Base-by-base conservation (phyloP, 371 early-diverging fungal species). In the Gilbertella persicaria region DNA sequence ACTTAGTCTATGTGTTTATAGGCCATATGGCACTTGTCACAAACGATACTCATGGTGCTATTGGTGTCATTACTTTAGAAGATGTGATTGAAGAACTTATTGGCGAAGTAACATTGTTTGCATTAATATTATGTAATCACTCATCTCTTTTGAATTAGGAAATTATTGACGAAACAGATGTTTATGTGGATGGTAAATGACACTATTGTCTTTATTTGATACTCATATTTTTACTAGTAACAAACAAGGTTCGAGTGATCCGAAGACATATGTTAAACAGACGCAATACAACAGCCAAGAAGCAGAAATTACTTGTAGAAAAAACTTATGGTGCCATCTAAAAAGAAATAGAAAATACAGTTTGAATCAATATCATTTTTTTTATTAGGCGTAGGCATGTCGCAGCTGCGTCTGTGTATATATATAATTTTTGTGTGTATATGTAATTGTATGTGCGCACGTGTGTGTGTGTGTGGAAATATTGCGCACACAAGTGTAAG, bases 31-130 rank as follows among this genome's bases (percentile, higher is more conserved):
- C 89, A 0, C 66, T 88, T n/a, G 89, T 91, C 10, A 84, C 87
- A 0, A 78, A 79, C 13, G 75, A 84, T 45, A 58, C 64, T 44
- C 63, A 66, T 24, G 73, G 71, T 25, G 75, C 87, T 4, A 64
- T 97, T n/a, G 98, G 98, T 7, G 91, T 97, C 8, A 89, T 98
- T 40, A 98, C 98, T 0, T 71, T 97, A 26, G 98, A 98, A 63
- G 98, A 98, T 66, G 93, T 98, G 10, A 93, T 98, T 58, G 97
- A 98, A 69, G 97, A 96, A 72, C 71, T 97, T n/a, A 88, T 98
- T 65, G 91, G 91, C 13, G 88, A 88, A 55, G 82, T 79, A 70
- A 68, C 29, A 9, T 10, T 43, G 5, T 30, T 13, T 35, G 6
- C 20, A 39, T 7, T 53, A 19, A 25, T 23, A 40, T 23, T 24